These are phyloP conservation scores for Huntiella moniliformis DNA, from an alignment of 2,329 filamentous ascomycete species.

Conservation along the genomic window DNA sequence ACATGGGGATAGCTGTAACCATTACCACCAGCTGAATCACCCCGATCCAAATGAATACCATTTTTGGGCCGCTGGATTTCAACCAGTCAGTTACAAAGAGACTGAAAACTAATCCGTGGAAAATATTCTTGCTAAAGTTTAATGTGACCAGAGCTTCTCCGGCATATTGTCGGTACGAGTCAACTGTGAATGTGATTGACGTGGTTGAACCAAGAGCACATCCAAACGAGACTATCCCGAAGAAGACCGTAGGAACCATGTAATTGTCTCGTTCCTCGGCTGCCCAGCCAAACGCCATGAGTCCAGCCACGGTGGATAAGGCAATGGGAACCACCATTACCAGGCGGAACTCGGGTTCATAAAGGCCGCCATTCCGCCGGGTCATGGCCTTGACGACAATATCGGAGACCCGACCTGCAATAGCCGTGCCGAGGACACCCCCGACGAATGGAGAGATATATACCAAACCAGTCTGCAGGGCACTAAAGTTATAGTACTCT, in stretches of 20 bases:
- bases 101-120: constrained; percentile 77
- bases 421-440: constrained; percentile 48
- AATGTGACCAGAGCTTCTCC: constrained; percentile 86
- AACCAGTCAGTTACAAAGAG: constrained; percentile 82
- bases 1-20: constrained; percentile 70
- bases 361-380: constrained; percentile 73
- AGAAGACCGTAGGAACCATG: constrained; percentile 89
- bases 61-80: constrained; percentile 51
- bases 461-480: constrained; percentile 64
- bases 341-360: constrained; percentile 84
- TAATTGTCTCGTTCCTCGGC: constrained; percentile 54
- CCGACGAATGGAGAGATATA: constrained; percentile 84
- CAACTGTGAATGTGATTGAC: constrained; percentile 82
- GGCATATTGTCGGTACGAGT: constrained; percentile 83
- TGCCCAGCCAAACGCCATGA: constrained; percentile 96
- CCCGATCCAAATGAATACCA: constrained; percentile 66
- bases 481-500: constrained; percentile 58
- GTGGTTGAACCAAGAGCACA: constrained; percentile 82
- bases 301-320: constrained; percentile 59
- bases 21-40: constrained; percentile 66
- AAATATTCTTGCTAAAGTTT: constrained; percentile 85
- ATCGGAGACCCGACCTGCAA: constrained; percentile 70
- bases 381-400: constrained; percentile 68
- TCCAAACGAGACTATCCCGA: constrained; percentile 79
- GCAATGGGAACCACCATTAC: constrained; percentile 72